A percentile compares a stretch with the other conserved stretches of the same genome.
Evolutionary conservation across 208 protist genomes (phyloP).

Genomic region (Phytomonas serpens): DNA sequence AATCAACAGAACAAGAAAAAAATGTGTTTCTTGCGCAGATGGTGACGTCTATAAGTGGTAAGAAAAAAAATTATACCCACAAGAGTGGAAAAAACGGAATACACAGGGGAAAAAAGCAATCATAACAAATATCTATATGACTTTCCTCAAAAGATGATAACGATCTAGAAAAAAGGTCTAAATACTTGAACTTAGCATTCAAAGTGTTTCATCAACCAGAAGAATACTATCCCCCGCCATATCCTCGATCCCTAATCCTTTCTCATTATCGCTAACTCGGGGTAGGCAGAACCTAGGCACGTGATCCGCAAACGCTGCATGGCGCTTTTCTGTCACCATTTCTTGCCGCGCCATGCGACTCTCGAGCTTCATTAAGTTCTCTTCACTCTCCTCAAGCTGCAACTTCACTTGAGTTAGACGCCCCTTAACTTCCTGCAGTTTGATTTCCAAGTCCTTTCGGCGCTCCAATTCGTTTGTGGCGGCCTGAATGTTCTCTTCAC

Average conservation of each 20-base stretch:
- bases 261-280: slow-evolving; percentile 34
- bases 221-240: slow-evolving; percentile 75
- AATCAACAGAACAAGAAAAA: neutral
- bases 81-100: slow-evolving; percentile 4
- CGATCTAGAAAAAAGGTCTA: neutral
- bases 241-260: slow-evolving; percentile 33
- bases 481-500: slow-evolving; percentile 26
- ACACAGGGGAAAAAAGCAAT: neutral
- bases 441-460: slow-evolving; percentile 30
- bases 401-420: slow-evolving; percentile 52
- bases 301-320: slow-evolving; percentile 38
- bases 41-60: neutral
- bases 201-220: slow-evolving; percentile 50
- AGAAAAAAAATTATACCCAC: neutral
- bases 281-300: slow-evolving; percentile 44
- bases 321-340: slow-evolving; percentile 55
- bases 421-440: slow-evolving; percentile 30
- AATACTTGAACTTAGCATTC: neutral
- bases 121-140: neutral
- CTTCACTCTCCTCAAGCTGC: slow-evolving; percentile 68
- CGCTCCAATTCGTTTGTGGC: slow-evolving; percentile 38
- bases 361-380: slow-evolving; percentile 59
- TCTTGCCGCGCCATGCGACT: slow-evolving; percentile 43
- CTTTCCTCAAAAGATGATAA: neutral
- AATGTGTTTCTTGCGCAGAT: neutral